Evolutionary conservation across 176 grass and related monocot species (phyloP).

Genomic region (Bonia amplexicaulis): DNA sequence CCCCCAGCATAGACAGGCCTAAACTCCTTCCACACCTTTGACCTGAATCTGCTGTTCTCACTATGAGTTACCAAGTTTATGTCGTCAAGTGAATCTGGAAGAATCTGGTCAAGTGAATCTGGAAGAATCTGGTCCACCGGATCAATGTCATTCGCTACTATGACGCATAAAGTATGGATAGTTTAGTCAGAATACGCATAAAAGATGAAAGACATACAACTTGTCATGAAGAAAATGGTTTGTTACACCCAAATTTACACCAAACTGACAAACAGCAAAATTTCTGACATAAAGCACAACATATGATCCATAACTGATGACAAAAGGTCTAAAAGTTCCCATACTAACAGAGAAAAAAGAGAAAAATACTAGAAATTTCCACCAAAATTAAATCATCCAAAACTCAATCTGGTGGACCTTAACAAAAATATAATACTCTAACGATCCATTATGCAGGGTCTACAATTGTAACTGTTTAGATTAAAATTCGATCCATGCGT

Average conservation of each 20-base stretch:
- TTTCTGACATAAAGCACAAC: slow-evolving; percentile 13
- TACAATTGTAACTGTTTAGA: not conserved
- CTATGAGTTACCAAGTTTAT: slow-evolving; percentile 25
- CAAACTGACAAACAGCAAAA: not conserved
- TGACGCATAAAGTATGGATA: slow-evolving; percentile 11
- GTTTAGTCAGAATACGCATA: slow-evolving; percentile 10
- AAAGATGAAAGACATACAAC: not conserved
- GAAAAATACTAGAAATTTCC: not conserved
- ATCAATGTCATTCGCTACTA: slow-evolving; percentile 27
- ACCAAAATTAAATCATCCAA: not conserved
- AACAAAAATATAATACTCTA: not conserved
- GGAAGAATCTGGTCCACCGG: slow-evolving; percentile 25
- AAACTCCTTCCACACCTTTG: slow-evolving; percentile 53
- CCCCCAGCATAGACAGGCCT: slow-evolving; percentile 42
- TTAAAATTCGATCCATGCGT: not conserved
- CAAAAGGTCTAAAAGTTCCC: not conserved
- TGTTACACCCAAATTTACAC: not conserved
- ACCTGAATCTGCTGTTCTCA: slow-evolving; percentile 45
- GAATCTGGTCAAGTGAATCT: slow-evolving; percentile 40
- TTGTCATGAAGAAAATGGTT: not conserved
- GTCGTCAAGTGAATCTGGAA: slow-evolving; percentile 38
- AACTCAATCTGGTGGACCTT: not conserved
- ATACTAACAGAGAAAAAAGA: not conserved
- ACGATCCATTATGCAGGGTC: not conserved
- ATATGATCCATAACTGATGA: not conserved